phyloP scores from a whole-genome alignment of 306 rosid species.

The Trichosanthes truncata region DNA sequence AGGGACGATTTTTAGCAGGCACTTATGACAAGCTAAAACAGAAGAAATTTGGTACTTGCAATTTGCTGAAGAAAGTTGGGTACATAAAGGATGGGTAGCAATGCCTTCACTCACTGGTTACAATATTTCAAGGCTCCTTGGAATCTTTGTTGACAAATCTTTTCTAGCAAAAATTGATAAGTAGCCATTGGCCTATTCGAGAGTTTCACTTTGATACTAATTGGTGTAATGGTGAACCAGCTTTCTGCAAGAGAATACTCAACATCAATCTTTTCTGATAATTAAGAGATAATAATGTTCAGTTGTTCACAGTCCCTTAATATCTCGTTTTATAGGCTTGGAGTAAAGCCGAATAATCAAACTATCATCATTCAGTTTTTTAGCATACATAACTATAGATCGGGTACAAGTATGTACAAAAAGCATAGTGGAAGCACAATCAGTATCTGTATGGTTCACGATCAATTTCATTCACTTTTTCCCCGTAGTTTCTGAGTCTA shows the following conservation, averaged over 20 bases:
- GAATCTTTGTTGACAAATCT: not conserved
- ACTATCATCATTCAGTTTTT: not conserved
- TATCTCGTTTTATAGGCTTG: not conserved
- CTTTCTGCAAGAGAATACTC: not conserved
- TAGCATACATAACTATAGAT: not conserved
- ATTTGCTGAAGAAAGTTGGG: not conserved
- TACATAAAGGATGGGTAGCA: not conserved
- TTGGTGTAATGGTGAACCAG: not conserved
- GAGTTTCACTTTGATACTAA: not conserved
- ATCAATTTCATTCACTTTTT: not conserved
- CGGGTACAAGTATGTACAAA: not conserved
- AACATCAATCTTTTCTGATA: not conserved
- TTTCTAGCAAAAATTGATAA: not conserved
- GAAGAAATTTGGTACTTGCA: not conserved
- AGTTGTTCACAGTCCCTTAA: not conserved
- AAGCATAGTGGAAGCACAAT: not conserved
- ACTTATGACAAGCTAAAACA: not conserved
- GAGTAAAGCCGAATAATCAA: not conserved
- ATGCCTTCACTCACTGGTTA: not conserved
- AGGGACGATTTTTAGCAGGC: not conserved
- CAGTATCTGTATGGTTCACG: not conserved
- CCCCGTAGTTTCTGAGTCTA: not conserved
- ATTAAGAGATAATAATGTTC: not conserved
- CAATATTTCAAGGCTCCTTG: not conserved
- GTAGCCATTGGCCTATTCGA: not conserved